Evolutionary conservation across 495 filamentous ascomycete species (phyloP), one percentile per base, ranked within the genome.

Genomic region (Penicillium argentinense): DNA sequence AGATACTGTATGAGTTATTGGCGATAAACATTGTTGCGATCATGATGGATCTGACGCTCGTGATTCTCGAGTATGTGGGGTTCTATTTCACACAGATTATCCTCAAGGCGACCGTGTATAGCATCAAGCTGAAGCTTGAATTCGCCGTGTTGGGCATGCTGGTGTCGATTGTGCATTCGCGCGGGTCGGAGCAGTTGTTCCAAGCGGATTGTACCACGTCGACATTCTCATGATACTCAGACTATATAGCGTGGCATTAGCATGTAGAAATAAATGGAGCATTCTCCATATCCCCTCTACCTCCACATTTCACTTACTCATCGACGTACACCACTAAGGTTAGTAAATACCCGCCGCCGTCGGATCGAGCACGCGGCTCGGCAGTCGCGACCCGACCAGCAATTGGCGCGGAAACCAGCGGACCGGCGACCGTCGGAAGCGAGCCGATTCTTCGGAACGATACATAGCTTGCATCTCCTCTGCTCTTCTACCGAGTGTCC

Each of bases 81-180:
- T 55, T 66, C 18, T 76, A 76, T 36, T 61, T 69, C 26, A 60
- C 75, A n/a, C 66, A 80, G 56, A 66, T 71, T 6, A 63, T 68
- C 9, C 50, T 74, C 37, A 79, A 80, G 48, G 67, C 68, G 2
- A 56, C 70, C 24, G 60, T 78, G 5, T 81, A 81, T 59, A 69
- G 68, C 49, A 62, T 79, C 51, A 81, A 81, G 60, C 66, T 81
- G 9, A 79, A 80, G 57, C 53, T 81, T 39, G 77, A 81, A 47
- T 80, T 80, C 56, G 69, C 68, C n/a, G 70, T 79, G 18, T 62
- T 81, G 25, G 48, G 55, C 0, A 60, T 53, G 53, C 42, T 60
- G 40, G 46, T 60, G 9, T 53, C 56, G 5, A 39, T 60, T 38
- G 52, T 56, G 11, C 48, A 52, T 50, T 40, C 86, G 7, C 42